Evolutionary conservation across 164 flowering plant genomes (phyloP), one percentile per base, ranked within the genome.

Genomic region (Magnolia officinalis): DNA sequence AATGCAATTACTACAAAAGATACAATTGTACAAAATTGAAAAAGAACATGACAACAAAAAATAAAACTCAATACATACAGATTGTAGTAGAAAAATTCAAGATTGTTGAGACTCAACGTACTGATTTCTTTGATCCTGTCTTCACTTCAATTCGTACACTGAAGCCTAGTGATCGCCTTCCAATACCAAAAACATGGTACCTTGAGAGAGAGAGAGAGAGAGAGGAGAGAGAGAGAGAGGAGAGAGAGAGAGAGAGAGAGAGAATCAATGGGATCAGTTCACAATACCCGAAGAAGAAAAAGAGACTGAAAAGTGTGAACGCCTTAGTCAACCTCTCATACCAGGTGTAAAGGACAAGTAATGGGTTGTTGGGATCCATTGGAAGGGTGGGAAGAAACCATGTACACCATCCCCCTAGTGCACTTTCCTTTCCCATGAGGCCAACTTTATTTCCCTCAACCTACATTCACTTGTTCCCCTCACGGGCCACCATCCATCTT

Each of bases 161-260:
- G 77, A 95, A 95, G 64, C 97, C 97, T 24, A 95, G 75, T 58
- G 96, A 82, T 77, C 92, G 86, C 76, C 86, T 87, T 78, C 97
- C 99, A 82, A 95, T 87, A 31, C 95, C 88, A 83, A 89, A 92
- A 77, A 95, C 94, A 84, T 95, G 98, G 77, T 89, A 93, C 98
- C 98, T 94, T 13, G 52, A 70, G 14, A 0, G 18, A 65, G 63
- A 61, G 72, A 70, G 14, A 0, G 63, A 61, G 72, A 70, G n/a
- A n/a, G n/a, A n/a, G n/a, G n/a, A n/a, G n/a, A n/a, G n/a, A n/a
- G 14, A 0, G 52, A 70, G 14, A 0, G 52, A 70, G n/a, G 14
- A 0, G 52, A 70, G 14, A 0, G 52, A 70, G 14, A 0, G 52
- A 70, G 14, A 0, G 52, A 70, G 14, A 0, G 20, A 19, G 1